Conservation (phyloP, 2,329 filamentous ascomycete genomes). For the Microcera coccophila region DNA sequence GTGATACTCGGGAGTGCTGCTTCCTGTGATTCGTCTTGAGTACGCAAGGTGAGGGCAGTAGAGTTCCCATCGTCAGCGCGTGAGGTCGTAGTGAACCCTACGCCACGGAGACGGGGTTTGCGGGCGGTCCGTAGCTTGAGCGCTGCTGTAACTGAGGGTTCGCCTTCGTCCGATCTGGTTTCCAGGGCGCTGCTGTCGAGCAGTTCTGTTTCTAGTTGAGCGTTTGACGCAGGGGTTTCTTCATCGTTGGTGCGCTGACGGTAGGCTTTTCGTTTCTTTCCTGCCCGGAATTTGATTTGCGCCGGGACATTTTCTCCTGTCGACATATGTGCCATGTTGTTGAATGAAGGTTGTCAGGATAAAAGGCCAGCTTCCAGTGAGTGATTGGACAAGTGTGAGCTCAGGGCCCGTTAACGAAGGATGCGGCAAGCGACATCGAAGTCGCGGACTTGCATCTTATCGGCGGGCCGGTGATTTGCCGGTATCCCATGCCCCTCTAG, state of each 20-base stretch:
- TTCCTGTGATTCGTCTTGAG: slow-evolving; percentile 26
- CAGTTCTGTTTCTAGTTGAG: neutral
- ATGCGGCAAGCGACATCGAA: neutral
- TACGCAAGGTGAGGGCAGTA: slow-evolving; percentile 34
- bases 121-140: slow-evolving; percentile 52
- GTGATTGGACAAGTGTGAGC: neutral
- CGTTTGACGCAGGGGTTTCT: slow-evolving; percentile 1
- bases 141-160: slow-evolving; percentile 41
- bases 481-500: slow-evolving; percentile 7
- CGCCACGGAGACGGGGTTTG: slow-evolving; percentile 49
- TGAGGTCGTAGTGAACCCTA: slow-evolving; percentile 48
- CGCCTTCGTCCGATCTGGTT: slow-evolving; percentile 30
- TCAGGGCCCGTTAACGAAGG: too few species aligned
- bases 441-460: slow-evolving; percentile 1
- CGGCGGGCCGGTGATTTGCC: slow-evolving; percentile 8
- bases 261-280: slow-evolving; percentile 59
- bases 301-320: slow-evolving; percentile 21
- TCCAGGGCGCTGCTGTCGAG: slow-evolving; percentile 8
- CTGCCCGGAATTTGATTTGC: slow-evolving; percentile 50
- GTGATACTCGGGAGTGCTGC: slow-evolving; percentile 23
- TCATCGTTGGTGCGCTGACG: slow-evolving; percentile 45
- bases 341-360: too few species aligned
- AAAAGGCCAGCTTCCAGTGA: too few species aligned
- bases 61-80: slow-evolving; percentile 26
- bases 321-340: slow-evolving; percentile 19